Conservation (phyloP, 768 basidiomycete species). For the Suillus hirtellus region DNA sequence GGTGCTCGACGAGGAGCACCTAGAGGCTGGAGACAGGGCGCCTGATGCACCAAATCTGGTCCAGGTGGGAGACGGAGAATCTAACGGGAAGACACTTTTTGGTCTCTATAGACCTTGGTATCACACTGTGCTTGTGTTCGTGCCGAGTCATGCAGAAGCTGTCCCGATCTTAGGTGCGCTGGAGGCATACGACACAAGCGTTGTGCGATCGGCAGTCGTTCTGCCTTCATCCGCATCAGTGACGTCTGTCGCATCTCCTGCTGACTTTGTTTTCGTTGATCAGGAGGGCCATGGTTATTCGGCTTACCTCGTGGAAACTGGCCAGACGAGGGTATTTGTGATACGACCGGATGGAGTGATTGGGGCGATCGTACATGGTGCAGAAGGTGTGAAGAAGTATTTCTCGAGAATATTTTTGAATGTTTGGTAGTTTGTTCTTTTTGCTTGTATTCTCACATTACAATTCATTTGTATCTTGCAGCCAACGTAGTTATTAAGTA, state of each 20-base stretch:
- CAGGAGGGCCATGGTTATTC: constrained; percentile 35
- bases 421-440: neutral
- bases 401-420: neutral
- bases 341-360: constrained; percentile 23
- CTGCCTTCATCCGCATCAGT: neutral
- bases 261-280: constrained; percentile 36
- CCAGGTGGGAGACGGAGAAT: constrained; percentile 6
- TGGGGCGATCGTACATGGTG: constrained; percentile 33
- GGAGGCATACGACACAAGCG: neutral
- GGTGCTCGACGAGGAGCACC: constrained; percentile 13
- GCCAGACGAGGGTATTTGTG: constrained; percentile 31
- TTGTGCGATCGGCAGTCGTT: constrained; percentile 8
- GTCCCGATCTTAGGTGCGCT: constrained; percentile 5
- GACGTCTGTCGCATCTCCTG: constrained; percentile 4
- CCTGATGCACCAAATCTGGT: constrained; percentile 22
- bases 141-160: constrained; percentile 9
- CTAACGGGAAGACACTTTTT: constrained; percentile 26
- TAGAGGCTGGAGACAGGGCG: constrained; percentile 15
- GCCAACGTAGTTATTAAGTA: neutral
- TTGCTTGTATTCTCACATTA: neutral
- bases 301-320: constrained; percentile 34
- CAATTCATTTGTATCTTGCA: neutral
- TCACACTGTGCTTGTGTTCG: constrained; percentile 15
- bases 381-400: constrained; percentile 18
- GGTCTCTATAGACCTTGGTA: constrained; percentile 26